Base-by-base conservation (phyloP, 1,284 basidiomycete genomes). In the Rugiboletus extremiorientalis region DNA sequence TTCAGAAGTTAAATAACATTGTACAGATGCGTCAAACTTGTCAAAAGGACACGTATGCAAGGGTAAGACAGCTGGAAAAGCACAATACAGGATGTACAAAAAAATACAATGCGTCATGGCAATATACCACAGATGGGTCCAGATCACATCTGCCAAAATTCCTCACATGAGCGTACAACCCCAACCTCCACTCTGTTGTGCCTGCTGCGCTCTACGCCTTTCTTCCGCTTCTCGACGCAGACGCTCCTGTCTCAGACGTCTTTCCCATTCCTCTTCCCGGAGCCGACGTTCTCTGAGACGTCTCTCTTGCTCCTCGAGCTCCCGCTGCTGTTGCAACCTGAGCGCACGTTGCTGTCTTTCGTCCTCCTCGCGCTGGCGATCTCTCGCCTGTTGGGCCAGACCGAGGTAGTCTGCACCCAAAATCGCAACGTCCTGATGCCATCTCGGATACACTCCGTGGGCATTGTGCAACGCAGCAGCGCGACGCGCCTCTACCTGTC, bases 121-220 rank as follows among this genome's bases (percentile, higher is more conserved):
- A 34, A 45, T 14, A 31, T n/a, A n/a, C n/a, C n/a, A n/a, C n/a
- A n/a, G n/a, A n/a, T n/a, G n/a, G n/a, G n/a, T n/a, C n/a, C n/a
- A n/a, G n/a, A n/a, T n/a, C n/a, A n/a, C n/a, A n/a, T n/a, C n/a
- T n/a, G n/a, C n/a, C n/a, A n/a, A n/a, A n/a, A n/a, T n/a, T n/a
- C 37, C 34, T 55, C 55, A 65, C 65, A 65, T 64, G 8, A 67
- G 52, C 27, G 31, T 54, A 54, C 63, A 65, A 28, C 54, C 50
- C 63, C 63, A 67, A 1, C 65, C 61, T 2, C 54, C 50, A 3
- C 28, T 11, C 18, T 51, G 38, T n/a, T 25, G 54, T 16, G 30
- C 50, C 18, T 36, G 54, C 30, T 50, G 38, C 20, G 41, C 50
- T 20, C 54, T 57, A 7, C 54, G 58, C 47, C 59, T 51, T 22